A percentile compares a stretch with the other conserved stretches of the same genome.
Evolutionary conservation across 495 filamentous ascomycete species (phyloP).

Genomic region (Penicillium riverlandense): DNA sequence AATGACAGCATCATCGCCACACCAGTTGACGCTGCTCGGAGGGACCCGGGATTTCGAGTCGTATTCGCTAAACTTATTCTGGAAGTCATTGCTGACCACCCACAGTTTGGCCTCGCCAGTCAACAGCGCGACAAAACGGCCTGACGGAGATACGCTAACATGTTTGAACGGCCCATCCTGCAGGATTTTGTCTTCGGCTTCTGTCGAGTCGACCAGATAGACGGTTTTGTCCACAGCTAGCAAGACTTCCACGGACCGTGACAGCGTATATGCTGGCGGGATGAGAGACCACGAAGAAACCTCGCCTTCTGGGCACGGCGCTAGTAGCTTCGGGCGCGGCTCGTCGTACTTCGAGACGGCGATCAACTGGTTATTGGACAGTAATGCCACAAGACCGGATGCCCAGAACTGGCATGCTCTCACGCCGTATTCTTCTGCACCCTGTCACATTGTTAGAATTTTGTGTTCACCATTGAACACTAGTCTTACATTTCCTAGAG

Average conservation of each 20-base stretch:
- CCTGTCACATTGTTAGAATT: conserved; percentile 34
- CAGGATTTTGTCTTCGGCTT: conserved; percentile 83
- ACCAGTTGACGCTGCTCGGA: conserved; percentile 89
- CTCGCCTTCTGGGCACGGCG: conserved; percentile 65
- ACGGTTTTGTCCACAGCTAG: conserved; percentile 81
- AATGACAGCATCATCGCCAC: conserved; percentile 89
- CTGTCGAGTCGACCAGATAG: conserved; percentile 76
- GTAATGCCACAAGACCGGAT: conserved; percentile 85
- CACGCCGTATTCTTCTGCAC: conserved; percentile 81
- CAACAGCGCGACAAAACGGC: conserved; percentile 79
- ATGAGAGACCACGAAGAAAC: conserved; percentile 88
- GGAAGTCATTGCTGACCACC: conserved; percentile 92
- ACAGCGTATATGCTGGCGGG: conserved; percentile 81
- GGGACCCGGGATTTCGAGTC: conserved; percentile 78
- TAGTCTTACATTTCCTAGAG: conserved; percentile 68
- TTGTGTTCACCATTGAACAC: not conserved
- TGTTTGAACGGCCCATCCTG: conserved; percentile 90
- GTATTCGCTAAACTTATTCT: conserved; percentile 84
- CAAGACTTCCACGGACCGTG: conserved; percentile 91
- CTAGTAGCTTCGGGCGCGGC: conserved; percentile 78
- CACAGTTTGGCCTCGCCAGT: conserved; percentile 80
- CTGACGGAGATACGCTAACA: conserved; percentile 83
- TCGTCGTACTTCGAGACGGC: conserved; percentile 85
- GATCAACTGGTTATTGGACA: conserved; percentile 82
- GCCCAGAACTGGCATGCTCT: conserved; percentile 84